These are phyloP conservation scores for Micractinium sp. DNA, from an alignment of 139 green algal genomes.

Conservation along the genomic window DNA sequence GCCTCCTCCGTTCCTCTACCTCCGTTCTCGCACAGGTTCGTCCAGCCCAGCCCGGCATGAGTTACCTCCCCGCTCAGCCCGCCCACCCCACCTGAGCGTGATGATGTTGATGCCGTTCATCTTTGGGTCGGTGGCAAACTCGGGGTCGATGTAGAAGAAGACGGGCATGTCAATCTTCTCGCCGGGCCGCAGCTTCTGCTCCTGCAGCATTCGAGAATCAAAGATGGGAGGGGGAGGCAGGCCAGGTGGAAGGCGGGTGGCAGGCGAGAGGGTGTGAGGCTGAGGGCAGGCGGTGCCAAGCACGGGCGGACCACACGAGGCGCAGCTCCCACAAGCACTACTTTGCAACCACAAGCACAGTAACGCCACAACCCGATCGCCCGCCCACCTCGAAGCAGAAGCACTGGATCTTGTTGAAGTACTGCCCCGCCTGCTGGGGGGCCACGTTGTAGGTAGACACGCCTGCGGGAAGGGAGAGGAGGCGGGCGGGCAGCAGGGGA, in stretches of 20 bases:
- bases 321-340: too few species aligned
- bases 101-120: conserved; percentile 87
- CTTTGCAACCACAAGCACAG: background rate
- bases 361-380: background rate
- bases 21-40: too few species aligned
- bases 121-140: conserved; percentile 90
- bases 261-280: background rate
- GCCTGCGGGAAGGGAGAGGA: conserved; percentile 17
- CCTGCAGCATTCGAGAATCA: conserved; percentile 60
- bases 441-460: conserved; percentile 99
- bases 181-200: conserved; percentile 87
- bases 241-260: background rate
- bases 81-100: conserved; percentile 71
- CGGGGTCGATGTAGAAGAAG: conserved; percentile 99
- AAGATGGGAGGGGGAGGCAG: background rate
- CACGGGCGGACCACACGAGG: too few species aligned
- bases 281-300: background rate
- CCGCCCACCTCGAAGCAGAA: conserved; percentile 88
- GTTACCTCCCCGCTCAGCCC: background rate
- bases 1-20: too few species aligned
- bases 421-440: conserved; percentile 83
- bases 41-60: background rate
- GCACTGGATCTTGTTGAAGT: conserved; percentile 99
- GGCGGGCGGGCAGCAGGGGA: too few species aligned
- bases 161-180: conserved; percentile 99